Evolutionary conservation across 441 rosid species (phyloP).

Genomic region (Eutrema salsugineum): DNA sequence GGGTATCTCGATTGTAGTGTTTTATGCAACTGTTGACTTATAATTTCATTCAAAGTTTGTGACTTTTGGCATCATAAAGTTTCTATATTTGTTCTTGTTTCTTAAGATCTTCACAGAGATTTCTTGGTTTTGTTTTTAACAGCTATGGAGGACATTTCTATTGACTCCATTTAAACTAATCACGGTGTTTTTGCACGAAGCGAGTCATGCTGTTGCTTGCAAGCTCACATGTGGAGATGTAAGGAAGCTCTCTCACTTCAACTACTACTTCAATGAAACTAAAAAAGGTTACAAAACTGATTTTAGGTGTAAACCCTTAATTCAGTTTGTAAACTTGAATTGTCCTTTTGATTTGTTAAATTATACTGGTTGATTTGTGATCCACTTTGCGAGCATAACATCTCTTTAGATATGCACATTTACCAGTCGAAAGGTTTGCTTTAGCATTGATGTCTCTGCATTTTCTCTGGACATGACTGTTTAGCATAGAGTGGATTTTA

Average conservation of each 20-base stretch:
- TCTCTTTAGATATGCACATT: neutral
- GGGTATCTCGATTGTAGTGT: conserved; percentile 2
- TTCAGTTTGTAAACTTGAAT: neutral
- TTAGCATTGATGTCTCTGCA: neutral
- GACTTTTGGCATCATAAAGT: neutral
- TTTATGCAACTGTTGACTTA: conserved; percentile 2
- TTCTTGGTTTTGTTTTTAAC: conserved; percentile 7
- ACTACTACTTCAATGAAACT: neutral
- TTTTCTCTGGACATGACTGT: neutral
- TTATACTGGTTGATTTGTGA: neutral
- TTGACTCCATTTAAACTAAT: conserved; percentile 91
- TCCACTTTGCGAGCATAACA: neutral
- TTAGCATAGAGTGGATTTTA: neutral
- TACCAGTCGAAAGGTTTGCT: neutral
- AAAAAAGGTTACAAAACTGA: neutral
- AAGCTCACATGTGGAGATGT: conserved; percentile 93
- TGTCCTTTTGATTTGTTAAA: neutral
- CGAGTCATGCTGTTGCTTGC: conserved; percentile 94
- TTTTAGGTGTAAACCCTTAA: neutral
- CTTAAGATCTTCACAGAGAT: neutral
- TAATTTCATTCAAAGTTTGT: neutral
- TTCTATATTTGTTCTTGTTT: neutral
- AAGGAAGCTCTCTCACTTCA: conserved; percentile 39
- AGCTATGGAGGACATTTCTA: conserved; percentile 90
- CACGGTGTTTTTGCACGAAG: conserved; percentile 90